These are phyloP conservation scores for Hawksworthiomyces lignivorus DNA, from an alignment of 2,329 filamentous ascomycete species.

Conservation along the genomic window DNA sequence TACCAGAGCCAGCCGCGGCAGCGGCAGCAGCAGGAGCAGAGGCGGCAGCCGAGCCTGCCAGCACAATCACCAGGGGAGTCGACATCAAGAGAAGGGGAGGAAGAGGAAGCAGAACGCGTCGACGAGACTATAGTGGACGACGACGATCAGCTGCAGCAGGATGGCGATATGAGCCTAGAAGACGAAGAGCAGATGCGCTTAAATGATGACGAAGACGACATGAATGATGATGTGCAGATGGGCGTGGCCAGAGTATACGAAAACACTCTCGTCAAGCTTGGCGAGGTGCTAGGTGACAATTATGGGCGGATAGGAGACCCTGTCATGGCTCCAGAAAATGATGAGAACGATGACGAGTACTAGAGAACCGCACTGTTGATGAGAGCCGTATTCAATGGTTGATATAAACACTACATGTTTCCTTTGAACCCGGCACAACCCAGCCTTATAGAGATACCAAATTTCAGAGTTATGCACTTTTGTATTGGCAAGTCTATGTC, in stretches of 20 bases:
- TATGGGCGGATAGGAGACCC: slow-evolving; percentile 9
- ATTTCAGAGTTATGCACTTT: too few relatives aligned
- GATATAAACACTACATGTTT: too few relatives aligned
- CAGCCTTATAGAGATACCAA: too few relatives aligned
- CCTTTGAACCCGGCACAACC: too few relatives aligned
- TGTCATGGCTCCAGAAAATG: neutral
- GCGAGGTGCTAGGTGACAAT: slow-evolving; percentile 52
- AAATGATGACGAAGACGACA: slow-evolving; percentile 25
- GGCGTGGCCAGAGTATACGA: slow-evolving; percentile 73
- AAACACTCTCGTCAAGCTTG: slow-evolving; percentile 66
- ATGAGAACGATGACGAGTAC: slow-evolving; percentile 8
- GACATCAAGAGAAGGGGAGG: too few relatives aligned
- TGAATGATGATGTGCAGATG: slow-evolving; percentile 43
- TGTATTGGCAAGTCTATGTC: too few relatives aligned
- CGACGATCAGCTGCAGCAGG: neutral
- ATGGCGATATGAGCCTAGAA: slow-evolving; percentile 21
- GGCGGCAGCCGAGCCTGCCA: slow-evolving; percentile 21
- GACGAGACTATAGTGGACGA: too few relatives aligned
- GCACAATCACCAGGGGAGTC: too few relatives aligned
- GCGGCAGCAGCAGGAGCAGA: slow-evolving; percentile 27
- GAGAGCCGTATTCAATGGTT: too few relatives aligned
- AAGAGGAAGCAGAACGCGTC: too few relatives aligned
- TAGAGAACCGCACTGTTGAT: neutral
- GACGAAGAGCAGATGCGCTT: slow-evolving; percentile 3
- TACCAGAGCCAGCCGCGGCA: neutral